phyloP scores from a whole-genome alignment of 352 stramenopile species.

The Phytophthora meadii region DNA sequence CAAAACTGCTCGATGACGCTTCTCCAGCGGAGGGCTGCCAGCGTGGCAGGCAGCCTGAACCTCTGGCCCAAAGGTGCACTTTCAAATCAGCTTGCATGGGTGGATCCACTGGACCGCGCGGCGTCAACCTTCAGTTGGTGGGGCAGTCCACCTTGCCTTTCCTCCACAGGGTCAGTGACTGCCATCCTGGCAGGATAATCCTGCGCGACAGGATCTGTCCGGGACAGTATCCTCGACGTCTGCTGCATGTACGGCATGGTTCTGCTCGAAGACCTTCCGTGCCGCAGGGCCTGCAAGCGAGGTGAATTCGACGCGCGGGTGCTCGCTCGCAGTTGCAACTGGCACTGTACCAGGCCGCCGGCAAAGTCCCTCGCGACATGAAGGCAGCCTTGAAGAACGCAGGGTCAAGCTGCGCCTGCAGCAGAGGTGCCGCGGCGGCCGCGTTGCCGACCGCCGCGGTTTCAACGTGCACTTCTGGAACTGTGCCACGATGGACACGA shows the following conservation, averaged over 20 bases:
- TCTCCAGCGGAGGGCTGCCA: neutral
- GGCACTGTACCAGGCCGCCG: neutral
- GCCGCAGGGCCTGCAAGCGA: no score
- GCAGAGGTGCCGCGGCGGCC: conserved; percentile 3
- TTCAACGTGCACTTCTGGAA: conserved; percentile 17
- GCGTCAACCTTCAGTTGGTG: conserved; percentile 1
- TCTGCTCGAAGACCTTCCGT: neutral
- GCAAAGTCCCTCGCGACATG: conserved; percentile 36
- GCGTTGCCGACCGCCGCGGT: neutral
- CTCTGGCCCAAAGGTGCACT: conserved; percentile 15
- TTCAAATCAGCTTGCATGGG: conserved; percentile 21
- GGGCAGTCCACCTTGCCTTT: conserved; percentile 1
- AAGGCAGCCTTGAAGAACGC: conserved; percentile 21
- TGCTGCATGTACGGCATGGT: neutral
- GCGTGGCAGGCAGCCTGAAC: neutral
- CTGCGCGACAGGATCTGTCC: neutral
- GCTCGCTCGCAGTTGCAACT: neutral
- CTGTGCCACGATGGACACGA: no score
- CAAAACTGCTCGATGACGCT: conserved; percentile 16
- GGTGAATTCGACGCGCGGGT: conserved; percentile 1
- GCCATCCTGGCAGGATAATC: neutral
- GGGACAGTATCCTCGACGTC: neutral
- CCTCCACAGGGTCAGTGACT: no score
- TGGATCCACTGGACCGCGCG: conserved; percentile 6
- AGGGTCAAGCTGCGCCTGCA: neutral